Conservation (phyloP, 768 basidiomycete species). For the Crassisporium funariophilum region DNA sequence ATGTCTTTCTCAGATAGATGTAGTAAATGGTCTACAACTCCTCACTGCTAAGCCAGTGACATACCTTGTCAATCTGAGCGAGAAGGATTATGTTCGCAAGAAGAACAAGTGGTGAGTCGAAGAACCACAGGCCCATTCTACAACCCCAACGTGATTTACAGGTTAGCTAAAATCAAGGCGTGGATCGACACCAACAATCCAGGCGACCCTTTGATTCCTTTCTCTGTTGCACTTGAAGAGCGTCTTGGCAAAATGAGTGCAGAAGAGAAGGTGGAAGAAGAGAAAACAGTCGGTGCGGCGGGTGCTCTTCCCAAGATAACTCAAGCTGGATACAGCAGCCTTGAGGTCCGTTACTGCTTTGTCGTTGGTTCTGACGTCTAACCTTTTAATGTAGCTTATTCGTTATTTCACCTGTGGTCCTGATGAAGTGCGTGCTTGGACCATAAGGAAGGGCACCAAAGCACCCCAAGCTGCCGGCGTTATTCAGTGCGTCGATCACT, state of each 20-base stretch:
- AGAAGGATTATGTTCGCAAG: constrained; percentile 92
- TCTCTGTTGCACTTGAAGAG: constrained; percentile 95
- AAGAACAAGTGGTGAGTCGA: constrained; percentile 92
- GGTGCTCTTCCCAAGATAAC: constrained; percentile 92
- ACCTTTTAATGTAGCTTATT: constrained; percentile 59
- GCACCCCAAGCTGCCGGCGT: constrained; percentile 98
- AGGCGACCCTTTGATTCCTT: constrained; percentile 94
- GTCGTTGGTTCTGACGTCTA: constrained; percentile 1
- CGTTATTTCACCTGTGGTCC: constrained; percentile 98
- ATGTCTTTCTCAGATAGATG: constrained; percentile 65
- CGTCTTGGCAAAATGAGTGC: constrained; percentile 64
- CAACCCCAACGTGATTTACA: constrained; percentile 25
- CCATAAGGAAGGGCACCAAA: constrained; percentile 89
- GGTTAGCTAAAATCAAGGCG: constrained; percentile 94
- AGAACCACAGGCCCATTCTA: background rate
- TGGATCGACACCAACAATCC: constrained; percentile 99
- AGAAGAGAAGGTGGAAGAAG: constrained; percentile 78
- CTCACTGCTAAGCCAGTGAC: constrained; percentile 97
- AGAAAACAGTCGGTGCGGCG: constrained; percentile 71
- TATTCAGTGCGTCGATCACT: constrained; percentile 73
- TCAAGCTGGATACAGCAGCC: constrained; percentile 85
- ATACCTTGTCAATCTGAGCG: constrained; percentile 96
- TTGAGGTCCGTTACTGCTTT: constrained; percentile 57
- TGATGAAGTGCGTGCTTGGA: constrained; percentile 97
- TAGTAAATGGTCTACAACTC: constrained; percentile 85